Conservation (phyloP, 768 basidiomycete species). For the Chlorophyllum brunneum region DNA sequence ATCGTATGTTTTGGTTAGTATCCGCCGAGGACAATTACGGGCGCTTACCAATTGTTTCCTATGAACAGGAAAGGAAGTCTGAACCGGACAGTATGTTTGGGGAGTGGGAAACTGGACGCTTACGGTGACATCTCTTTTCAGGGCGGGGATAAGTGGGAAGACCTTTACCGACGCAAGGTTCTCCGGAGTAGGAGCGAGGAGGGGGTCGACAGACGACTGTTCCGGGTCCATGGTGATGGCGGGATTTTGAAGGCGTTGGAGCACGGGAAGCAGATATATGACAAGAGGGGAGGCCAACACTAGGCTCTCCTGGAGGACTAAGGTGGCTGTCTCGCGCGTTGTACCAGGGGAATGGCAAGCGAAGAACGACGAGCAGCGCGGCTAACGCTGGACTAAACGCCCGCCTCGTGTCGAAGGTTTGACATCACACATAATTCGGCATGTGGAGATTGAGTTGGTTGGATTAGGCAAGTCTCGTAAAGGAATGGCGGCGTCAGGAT, state of each 20-base stretch:
- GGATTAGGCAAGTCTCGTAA: background rate
- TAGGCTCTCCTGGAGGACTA: too few relatives aligned
- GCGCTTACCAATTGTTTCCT: slow-evolving; percentile 42
- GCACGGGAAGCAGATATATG: background rate
- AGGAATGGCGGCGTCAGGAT: slow-evolving; percentile 3
- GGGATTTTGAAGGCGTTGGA: background rate
- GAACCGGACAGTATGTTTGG: background rate
- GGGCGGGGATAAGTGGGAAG: slow-evolving; percentile 73
- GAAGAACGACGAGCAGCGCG: background rate
- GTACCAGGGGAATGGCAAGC: too few relatives aligned
- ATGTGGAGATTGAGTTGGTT: background rate
- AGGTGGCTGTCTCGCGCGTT: background rate
- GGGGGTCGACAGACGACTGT: slow-evolving; percentile 25
- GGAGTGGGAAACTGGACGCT: slow-evolving; percentile 23
- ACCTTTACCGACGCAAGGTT: slow-evolving; percentile 63
- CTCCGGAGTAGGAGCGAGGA: slow-evolving; percentile 56
- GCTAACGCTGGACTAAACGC: background rate
- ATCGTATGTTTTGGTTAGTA: slow-evolving; percentile 15
- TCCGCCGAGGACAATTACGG: slow-evolving; percentile 6
- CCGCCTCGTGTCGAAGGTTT: background rate
- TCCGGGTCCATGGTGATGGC: slow-evolving; percentile 37
- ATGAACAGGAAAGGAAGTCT: slow-evolving; percentile 18
- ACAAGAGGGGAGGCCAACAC: too few relatives aligned
- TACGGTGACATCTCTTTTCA: slow-evolving; percentile 70
- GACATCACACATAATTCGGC: background rate